Evolutionary conservation across 2,329 filamentous ascomycete genomes (phyloP), one percentile per base, ranked within the genome.

Genomic region (Mycosphaerella arachidis): DNA sequence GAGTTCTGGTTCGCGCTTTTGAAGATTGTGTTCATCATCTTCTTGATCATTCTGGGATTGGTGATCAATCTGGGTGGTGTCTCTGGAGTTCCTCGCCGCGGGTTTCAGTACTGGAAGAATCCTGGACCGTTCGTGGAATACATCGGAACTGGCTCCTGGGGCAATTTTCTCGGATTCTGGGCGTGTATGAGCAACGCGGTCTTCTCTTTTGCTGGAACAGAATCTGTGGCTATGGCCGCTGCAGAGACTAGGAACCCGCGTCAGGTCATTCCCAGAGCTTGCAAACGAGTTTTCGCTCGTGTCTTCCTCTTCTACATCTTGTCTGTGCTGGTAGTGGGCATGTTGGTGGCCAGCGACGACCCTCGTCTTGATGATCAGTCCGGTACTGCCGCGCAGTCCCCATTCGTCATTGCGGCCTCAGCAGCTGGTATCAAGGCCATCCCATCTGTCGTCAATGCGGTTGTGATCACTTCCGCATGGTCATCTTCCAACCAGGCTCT

Each of bases 371-470:
- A 62, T 46, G 60, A 65, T 46, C 59, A 66, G 37, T 67, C 68
- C 27, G 72, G 73, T 0, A 75, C 71, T 0, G 77, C 77, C 5
- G 70, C 70, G 7, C 74, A 76, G 8, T 82, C 79, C 6, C 82
- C 82, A 0, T 84, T 80, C 71, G 81, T 82, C 31, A 83, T 90
- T 63, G 82, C 83, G 18, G 84, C 85, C 63, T 75, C 81, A 59
- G 78, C 84, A 61, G 84, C 85, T 12, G 83, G 84, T 40, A 82
- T 90, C 53, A 70, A 72, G 1, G 82, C 81, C 1, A 79, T 89
- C 16, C 63, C 87, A 64, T 84, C 83, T 59, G 79, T 89, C 63
- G 86, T 90, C 75, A 90, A 90, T 69, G 86, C 81, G 24, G 84
- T 84, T 16, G 83, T 89, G 65, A 77, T 89, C 55, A 86, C 87